A percentile compares a stretch with the other conserved stretches of the same genome.
These are phyloP conservation scores for Gaeumannomyces sp. DNA, from an alignment of 2,329 filamentous ascomycete species.

Conservation along the genomic window DNA sequence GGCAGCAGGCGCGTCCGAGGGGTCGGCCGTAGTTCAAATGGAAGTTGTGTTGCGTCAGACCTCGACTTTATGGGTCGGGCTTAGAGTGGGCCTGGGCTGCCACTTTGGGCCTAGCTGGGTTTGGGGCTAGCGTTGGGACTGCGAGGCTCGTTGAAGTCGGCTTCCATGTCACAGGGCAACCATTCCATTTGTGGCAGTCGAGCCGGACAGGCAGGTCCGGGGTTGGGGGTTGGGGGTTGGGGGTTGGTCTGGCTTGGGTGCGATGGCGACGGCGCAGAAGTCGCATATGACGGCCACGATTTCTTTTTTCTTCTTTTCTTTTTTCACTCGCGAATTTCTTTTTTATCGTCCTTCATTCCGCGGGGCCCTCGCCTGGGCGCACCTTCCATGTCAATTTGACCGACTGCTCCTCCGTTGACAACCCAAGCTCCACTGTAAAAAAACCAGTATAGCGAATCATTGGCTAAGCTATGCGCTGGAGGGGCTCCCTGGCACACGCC, in stretches of 20 bases:
- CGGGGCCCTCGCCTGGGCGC: background rate
- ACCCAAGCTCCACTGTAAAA: background rate
- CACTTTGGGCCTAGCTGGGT: background rate
- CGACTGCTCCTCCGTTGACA: background rate
- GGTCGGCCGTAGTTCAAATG: background rate
- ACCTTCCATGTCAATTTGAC: background rate
- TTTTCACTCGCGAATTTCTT: background rate
- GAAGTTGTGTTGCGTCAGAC: background rate
- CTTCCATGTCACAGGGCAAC: background rate
- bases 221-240: too few relatives aligned
- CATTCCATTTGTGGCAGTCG: background rate
- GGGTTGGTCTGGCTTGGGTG: background rate
- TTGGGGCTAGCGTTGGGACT: background rate
- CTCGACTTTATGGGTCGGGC: background rate
- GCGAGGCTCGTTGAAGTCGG: too few relatives aligned
- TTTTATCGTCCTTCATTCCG: background rate
- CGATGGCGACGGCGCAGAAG: background rate
- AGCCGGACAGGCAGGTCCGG: background rate
- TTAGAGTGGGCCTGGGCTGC: background rate
- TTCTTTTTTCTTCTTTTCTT: background rate
- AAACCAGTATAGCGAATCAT: background rate
- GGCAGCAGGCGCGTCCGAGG: background rate
- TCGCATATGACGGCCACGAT: background rate
- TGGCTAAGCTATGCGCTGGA: background rate
- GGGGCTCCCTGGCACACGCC: too few relatives aligned